phyloP scores from a whole-genome alignment of 176 grass and related monocot species.

The Oropetium thomaeum region DNA sequence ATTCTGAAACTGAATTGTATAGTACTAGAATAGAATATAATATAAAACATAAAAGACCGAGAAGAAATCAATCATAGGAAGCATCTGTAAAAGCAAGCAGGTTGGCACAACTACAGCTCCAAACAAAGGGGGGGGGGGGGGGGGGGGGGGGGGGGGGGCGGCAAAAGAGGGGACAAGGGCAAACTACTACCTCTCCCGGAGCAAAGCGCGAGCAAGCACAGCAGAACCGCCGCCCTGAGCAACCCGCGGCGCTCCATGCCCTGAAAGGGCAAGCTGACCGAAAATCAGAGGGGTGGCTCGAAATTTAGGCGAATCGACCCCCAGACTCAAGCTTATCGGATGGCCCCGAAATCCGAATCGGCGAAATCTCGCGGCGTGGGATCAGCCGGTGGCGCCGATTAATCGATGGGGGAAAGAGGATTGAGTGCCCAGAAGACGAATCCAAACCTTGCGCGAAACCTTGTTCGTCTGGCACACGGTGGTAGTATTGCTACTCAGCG shows the following conservation, averaged over 20 bases:
- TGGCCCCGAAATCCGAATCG: neutral
- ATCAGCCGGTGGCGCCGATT: neutral
- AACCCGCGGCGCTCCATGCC: constrained; percentile 45
- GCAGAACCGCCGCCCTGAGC: constrained; percentile 38
- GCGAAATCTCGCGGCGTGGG: neutral
- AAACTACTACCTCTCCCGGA: constrained; percentile 48
- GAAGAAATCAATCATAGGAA: neutral
- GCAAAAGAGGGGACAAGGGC: too few relatives aligned
- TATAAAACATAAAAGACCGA: neutral
- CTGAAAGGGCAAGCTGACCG: neutral
- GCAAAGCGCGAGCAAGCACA: constrained; percentile 45
- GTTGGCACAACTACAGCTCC: too few relatives aligned
- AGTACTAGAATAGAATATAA: neutral
- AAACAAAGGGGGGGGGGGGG: neutral
- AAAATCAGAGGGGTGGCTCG: neutral
- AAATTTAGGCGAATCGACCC: neutral
- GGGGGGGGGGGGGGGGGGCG: too few relatives aligned
- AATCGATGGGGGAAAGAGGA: neutral
- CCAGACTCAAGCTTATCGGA: neutral
- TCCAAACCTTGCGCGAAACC: neutral
- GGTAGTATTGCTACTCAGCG: too few relatives aligned
- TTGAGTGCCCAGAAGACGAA: neutral
- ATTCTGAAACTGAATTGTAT: neutral
- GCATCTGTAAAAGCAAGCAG: neutral
- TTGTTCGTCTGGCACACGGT: neutral